Base-by-base conservation (phyloP, 179 eudicot species). In the Corrigiola litoralis region DNA sequence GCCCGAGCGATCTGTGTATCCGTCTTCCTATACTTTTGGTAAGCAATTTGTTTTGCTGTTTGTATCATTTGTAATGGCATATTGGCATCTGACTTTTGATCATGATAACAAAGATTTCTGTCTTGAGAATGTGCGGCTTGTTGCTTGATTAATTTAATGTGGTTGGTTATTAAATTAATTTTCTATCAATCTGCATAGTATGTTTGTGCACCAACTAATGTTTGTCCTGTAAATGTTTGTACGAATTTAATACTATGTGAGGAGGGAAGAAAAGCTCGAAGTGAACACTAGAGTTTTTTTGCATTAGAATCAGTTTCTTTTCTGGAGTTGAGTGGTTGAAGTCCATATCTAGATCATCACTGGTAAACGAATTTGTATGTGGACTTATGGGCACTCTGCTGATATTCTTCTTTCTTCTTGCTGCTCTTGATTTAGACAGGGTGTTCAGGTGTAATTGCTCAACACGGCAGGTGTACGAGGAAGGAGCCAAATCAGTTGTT, bases 401-500 rank as follows among this genome's bases (percentile, higher is more conserved):
- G 52, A 47, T n/a, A n/a, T n/a, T 47, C 60, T 33, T 69, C 20
- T 20, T n/a, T 69, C 33, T 48, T 56, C 13, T 58, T 53, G 11
- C 59, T 72, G 53, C 32, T 42, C 40, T 71, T 56, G 52, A 40
- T 79, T 68, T 58, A 87, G 94, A 84, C 65, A 82, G 82, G 70
- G 94, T 84, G 33, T 82, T 84, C 32, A 63, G 85, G 42, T 57
- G 56, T 61, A 71, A 77, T 61, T 80, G 82, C 67, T 80, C 84
- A 32, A 87, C 94, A 18, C 82, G 85, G 67, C 81, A 80, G 74
- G 96, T 92, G 41, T 92, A 92, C 31, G 95, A 92, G 67, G 82
- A 87, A 71, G 98, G 87, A 57, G 92, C 90, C 17, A 92, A 87
- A 76, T 67, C 84, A n/a, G 88, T 92, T 71, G 90, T 92, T 36